Conservation (phyloP, 192 early-diverging fungal genomes). For the Pilobolus umbonatus region DNA sequence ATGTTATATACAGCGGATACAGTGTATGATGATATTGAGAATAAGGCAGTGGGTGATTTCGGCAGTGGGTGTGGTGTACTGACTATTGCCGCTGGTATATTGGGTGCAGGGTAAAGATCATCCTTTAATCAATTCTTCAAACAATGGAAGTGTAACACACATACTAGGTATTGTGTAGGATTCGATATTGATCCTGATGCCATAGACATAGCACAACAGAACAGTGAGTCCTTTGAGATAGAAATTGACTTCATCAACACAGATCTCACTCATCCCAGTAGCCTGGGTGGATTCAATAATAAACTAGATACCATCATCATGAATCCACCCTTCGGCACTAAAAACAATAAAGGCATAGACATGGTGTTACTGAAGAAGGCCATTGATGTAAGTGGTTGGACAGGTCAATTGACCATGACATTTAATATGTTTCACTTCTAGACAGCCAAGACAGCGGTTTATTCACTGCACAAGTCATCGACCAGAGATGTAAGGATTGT, state of each 20-base stretch:
- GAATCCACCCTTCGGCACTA: conserved; percentile 84
- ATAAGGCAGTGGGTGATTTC: conserved; percentile 66
- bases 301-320: conserved; percentile 73
- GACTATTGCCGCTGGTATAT: conserved; percentile 53
- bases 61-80: conserved; percentile 78
- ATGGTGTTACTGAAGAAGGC: conserved; percentile 69
- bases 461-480: conserved; percentile 76
- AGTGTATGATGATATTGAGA: conserved; percentile 67
- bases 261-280: conserved; percentile 37
- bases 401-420: not conserved
- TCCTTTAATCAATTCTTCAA: not conserved
- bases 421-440: conserved; percentile 18
- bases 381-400: conserved; percentile 36
- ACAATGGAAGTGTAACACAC: not conserved
- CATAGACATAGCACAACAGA: conserved; percentile 63
- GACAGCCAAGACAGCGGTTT: conserved; percentile 60
- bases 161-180: conserved; percentile 46
- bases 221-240: conserved; percentile 57
- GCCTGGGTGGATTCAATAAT: conserved; percentile 41
- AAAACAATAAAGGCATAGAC: conserved; percentile 68
- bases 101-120: conserved; percentile 47
- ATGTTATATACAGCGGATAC: conserved; percentile 74
- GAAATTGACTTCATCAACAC: conserved; percentile 61
- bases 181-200: conserved; percentile 73
- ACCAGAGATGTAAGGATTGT: conserved; percentile 52